Evolutionary conservation across 129 eudicot species (phyloP).

Genomic region (Scalesia atractyloides): DNA sequence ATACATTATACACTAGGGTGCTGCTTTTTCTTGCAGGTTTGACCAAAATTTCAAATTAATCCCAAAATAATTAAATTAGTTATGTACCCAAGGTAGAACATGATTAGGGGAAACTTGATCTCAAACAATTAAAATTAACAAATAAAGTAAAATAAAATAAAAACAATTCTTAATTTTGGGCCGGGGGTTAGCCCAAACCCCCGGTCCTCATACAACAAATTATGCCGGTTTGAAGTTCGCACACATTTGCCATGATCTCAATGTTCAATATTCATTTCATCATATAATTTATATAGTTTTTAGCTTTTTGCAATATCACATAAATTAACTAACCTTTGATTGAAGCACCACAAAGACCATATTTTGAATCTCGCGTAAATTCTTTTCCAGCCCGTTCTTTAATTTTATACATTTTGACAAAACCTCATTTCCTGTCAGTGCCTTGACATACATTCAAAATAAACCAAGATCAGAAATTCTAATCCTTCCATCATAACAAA

Average conservation of each 20-base stretch:
- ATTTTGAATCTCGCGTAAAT: constrained; percentile 56
- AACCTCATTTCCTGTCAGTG: constrained; percentile 61
- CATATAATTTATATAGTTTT: constrained; percentile 3
- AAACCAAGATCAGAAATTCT: constrained; percentile 19
- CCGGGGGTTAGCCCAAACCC: background rate
- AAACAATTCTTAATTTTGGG: background rate
- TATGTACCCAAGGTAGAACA: background rate
- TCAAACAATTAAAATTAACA: constrained; percentile 3
- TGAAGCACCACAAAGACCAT: constrained; percentile 72
- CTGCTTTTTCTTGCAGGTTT: too few relatives aligned
- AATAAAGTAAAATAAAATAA: background rate
- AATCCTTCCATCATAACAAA: background rate
- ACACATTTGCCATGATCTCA: background rate
- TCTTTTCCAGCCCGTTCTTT: constrained; percentile 44
- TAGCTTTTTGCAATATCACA: constrained; percentile 1
- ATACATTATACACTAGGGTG: background rate
- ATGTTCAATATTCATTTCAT: background rate
- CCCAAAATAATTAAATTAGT: background rate
- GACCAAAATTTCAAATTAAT: too few relatives aligned
- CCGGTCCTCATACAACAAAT: background rate
- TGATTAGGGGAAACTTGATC: background rate
- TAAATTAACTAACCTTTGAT: constrained; percentile 53
- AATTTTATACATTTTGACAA: constrained; percentile 57
- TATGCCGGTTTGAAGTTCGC: background rate
- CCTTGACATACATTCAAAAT: constrained; percentile 46